Conservation (phyloP, 1,139 yeast genomes). For the Taphrina sp. region DNA sequence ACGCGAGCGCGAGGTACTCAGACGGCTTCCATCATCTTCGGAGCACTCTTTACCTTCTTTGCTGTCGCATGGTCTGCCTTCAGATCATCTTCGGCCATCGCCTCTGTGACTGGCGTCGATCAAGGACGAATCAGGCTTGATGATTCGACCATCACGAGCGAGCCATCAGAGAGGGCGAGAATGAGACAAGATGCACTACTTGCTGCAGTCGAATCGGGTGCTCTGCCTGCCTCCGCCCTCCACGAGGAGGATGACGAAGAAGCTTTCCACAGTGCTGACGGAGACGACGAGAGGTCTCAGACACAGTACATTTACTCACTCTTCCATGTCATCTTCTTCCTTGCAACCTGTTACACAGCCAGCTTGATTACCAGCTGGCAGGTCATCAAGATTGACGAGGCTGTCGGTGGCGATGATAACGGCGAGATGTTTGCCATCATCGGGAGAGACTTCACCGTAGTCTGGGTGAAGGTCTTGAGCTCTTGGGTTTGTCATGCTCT, state of each 20-base stretch:
- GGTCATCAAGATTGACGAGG: constrained; percentile 31
- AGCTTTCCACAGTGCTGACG: constrained; percentile 41
- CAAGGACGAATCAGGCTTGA: constrained; percentile 36
- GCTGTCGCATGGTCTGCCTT: constrained; percentile 98
- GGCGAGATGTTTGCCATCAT: constrained; percentile 92
- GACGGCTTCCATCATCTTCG: constrained; percentile 80
- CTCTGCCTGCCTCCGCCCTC: constrained; percentile 88
- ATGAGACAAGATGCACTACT: constrained; percentile 84
- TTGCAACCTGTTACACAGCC: constrained; percentile 97
- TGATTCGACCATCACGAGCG: constrained; percentile 49
- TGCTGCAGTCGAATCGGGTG: constrained; percentile 88
- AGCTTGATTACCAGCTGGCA: constrained; percentile 66
- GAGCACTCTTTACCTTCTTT: constrained; percentile 88
- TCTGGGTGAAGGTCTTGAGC: constrained; percentile 89
- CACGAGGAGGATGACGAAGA: constrained; percentile 52
- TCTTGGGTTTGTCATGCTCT: constrained; percentile 88
- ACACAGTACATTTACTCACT: constrained; percentile 54
- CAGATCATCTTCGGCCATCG: constrained; percentile 76
- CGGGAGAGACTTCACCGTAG: constrained; percentile 91
- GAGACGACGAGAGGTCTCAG: constrained; percentile 56
- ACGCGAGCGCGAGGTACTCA: constrained; percentile 87
- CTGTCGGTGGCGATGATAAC: constrained; percentile 54
- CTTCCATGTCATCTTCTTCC: constrained; percentile 85
- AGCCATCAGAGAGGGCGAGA: constrained; percentile 63
- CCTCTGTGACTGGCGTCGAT: constrained; percentile 26